Evolutionary conservation across 768 basidiomycete species (phyloP).

Genomic region (Podaxis sp.): DNA sequence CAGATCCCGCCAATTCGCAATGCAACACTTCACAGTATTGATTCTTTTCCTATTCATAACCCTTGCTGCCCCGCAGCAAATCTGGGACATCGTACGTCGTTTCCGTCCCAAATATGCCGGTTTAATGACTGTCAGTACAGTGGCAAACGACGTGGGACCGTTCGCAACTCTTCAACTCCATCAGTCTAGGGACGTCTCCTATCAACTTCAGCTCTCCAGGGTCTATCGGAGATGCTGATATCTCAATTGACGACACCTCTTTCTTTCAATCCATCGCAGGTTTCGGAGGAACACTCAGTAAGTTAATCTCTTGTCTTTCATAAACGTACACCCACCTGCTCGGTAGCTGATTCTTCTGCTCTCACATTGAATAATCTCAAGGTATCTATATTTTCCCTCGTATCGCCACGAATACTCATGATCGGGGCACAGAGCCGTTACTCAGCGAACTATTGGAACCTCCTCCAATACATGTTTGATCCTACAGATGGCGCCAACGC

Average conservation of each 20-base stretch:
- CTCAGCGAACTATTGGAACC: slow-evolving; percentile 53
- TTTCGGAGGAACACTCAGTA: slow-evolving; percentile 68
- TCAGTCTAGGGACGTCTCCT: slow-evolving; percentile 32
- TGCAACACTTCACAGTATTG: neutral
- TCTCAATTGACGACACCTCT: slow-evolving; percentile 53
- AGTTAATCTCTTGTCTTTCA: neutral
- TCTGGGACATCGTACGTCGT: slow-evolving; percentile 51
- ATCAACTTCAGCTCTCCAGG: slow-evolving; percentile 64
- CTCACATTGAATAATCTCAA: slow-evolving; percentile 61
- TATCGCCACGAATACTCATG: neutral
- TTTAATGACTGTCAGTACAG: slow-evolving; percentile 27
- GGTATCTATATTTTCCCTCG: slow-evolving; percentile 32
- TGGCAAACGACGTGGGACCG: slow-evolving; percentile 63
- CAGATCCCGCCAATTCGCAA: neutral
- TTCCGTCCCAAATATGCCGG: neutral
- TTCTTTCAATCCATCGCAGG: slow-evolving; percentile 66
- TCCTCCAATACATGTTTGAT: slow-evolving; percentile 61
- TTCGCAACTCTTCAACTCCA: slow-evolving; percentile 50
- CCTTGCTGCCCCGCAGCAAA: slow-evolving; percentile 44
- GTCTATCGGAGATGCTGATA: slow-evolving; percentile 57
- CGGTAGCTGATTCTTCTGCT: slow-evolving; percentile 71
- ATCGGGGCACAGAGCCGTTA: slow-evolving; percentile 41
- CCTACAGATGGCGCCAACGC: slow-evolving; percentile 58
- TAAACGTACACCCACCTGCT: neutral
- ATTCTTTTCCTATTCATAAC: neutral